Evolutionary conservation across 306 rosid species (phyloP).

Genomic region (Rosa multiflora): DNA sequence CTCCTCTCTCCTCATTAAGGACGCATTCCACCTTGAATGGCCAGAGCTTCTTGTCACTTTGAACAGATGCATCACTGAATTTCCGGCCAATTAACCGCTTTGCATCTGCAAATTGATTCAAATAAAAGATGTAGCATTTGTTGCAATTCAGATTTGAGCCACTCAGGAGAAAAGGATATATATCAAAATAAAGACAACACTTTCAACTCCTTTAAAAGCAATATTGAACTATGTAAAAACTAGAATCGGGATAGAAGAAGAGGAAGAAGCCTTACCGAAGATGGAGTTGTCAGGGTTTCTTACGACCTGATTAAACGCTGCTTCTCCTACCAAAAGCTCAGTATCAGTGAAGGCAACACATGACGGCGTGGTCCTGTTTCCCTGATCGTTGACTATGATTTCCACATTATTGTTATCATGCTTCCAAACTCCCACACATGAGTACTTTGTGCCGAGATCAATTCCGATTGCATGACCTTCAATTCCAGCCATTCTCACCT

Average conservation of each 20-base stretch:
- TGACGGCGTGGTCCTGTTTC: background rate
- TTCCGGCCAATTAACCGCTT: background rate
- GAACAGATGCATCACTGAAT: background rate
- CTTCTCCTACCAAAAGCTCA: background rate
- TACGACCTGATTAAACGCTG: background rate
- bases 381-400: background rate
- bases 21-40: no score
- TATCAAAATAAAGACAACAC: no score
- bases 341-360: background rate
- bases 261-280: background rate
- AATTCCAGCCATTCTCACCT: conserved; percentile 1
- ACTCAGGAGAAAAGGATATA: no score
- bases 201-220: no score
- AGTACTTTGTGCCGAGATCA: background rate
- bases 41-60: background rate
- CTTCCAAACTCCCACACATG: conserved; percentile 1
- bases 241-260: background rate
- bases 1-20: no score
- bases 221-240: no score
- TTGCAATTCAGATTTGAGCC: no score
- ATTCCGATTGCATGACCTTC: background rate
- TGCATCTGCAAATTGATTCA: background rate
- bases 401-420: background rate
- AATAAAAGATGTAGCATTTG: no score
- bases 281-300: conserved; percentile 1